Conservation (phyloP, 192 early-diverging fungal genomes). For the Umbelopsis sp. region DNA sequence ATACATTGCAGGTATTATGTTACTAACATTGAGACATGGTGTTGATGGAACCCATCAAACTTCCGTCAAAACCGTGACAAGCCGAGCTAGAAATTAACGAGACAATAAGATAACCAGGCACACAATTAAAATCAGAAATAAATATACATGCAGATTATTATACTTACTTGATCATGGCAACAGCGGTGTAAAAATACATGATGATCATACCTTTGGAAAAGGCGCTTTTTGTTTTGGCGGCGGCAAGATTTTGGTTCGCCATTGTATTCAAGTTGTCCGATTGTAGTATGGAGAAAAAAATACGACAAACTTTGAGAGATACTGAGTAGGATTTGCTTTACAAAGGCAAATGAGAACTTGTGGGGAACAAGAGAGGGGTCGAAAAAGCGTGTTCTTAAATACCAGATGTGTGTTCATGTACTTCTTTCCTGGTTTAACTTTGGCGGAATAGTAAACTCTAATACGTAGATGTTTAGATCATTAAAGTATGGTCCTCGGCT, state of each 20-base stretch:
- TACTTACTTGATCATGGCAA: slow-evolving; percentile 12
- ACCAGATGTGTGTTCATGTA: too few relatives aligned
- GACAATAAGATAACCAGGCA: too few relatives aligned
- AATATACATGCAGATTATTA: too few relatives aligned
- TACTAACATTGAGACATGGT: slow-evolving; percentile 3
- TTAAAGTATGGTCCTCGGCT: neutral
- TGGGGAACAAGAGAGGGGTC: too few relatives aligned
- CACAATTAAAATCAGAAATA: too few relatives aligned
- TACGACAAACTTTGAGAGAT: neutral
- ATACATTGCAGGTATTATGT: too few relatives aligned
- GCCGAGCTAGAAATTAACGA: too few relatives aligned
- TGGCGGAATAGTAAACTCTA: neutral
- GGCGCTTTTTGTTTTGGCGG: neutral
- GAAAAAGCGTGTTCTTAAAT: too few relatives aligned
- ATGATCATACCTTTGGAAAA: neutral
- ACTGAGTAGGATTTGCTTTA: neutral
- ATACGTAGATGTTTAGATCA: neutral
- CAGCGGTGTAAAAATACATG: slow-evolving; percentile 1
- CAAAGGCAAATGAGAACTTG: too few relatives aligned
- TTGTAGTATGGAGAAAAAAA: too few relatives aligned
- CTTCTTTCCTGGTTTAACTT: too few relatives aligned
- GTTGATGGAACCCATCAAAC: slow-evolving; percentile 13
- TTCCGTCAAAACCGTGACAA: slow-evolving; percentile 15
- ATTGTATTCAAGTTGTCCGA: neutral
- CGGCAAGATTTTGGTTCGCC: neutral